Base-by-base conservation (phyloP, 1,284 basidiomycete species). In the Trichosporon sp. region DNA sequence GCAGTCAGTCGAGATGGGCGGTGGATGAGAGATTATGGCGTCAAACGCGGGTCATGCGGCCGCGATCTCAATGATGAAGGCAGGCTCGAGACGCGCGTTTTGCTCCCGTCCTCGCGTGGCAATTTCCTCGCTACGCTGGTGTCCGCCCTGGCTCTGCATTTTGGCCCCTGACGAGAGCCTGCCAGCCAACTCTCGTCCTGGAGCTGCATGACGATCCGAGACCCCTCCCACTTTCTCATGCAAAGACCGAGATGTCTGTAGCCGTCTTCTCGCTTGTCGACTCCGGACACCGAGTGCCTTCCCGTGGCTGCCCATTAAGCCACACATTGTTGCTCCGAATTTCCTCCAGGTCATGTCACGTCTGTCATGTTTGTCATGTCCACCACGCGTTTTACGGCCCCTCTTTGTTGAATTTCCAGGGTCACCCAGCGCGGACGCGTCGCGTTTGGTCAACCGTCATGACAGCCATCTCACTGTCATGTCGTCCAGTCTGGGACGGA, bases 21-120 rank as follows among this genome's bases (percentile, higher is more conserved):
- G 31, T 32, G 59, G 59, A 63, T 63, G 59, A 35, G 59, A 63
- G 59, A 35, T n/a, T 63, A 63, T 63, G 59, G 59, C 59, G 59
- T 35, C 59, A 63, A 63, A 63, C 59, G 59, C 59, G 59, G 59
- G 59, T 63, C 59, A 63, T 63, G 59, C 14, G 59, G 32, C 59
- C 59, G 37, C 59, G 7, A 35, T 63, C 31, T 16, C 59, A 63
- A 63, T 63, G 59, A 63, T 63, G 59, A 63, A 63, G 59, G 59
- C 59, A 63, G 59, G 59, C 59, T 63, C 59, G 59, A 63, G 59
- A 35, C 59, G 59, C 32, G 32, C 59, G 59, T 63, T 63, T 63
- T 63, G 59, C 31, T 63, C 32, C 59, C 59, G 59, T 11, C 59
- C 31, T 63, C 59, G 59, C 59, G 59, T 63, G 59, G 59, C 59